Evolutionary conservation across 1,284 basidiomycete genomes (phyloP).

Genomic region (Cerrena zonata): DNA sequence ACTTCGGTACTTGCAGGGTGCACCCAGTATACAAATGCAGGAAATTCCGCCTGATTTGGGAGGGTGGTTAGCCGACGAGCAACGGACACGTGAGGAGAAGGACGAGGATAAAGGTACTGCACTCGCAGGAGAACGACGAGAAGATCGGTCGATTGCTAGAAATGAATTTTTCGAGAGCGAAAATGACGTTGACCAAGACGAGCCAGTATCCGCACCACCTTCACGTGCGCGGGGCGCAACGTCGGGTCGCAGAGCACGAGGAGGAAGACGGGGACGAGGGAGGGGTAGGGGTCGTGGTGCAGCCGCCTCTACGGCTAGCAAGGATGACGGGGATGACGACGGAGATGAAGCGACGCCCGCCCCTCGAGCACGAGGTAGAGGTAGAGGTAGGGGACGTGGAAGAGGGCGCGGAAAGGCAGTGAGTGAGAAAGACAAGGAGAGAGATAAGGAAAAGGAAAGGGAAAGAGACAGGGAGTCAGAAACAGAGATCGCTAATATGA

Average conservation of each 20-base stretch:
- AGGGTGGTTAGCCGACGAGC: slow-evolving; percentile 75
- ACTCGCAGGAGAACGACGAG: slow-evolving; percentile 51
- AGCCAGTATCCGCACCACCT: slow-evolving; percentile 10
- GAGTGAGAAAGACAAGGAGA: slow-evolving; percentile 13
- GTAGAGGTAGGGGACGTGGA: slow-evolving; percentile 16
- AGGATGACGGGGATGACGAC: slow-evolving; percentile 18
- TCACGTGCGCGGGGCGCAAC: slow-evolving; percentile 8
- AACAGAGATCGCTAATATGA: background rate
- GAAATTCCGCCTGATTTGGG: slow-evolving; percentile 91
- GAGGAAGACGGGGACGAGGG: slow-evolving; percentile 15
- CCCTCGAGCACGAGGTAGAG: slow-evolving; percentile 13
- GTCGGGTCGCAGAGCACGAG: slow-evolving; percentile 13
- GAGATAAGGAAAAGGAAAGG: slow-evolving; percentile 15
- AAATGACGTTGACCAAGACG: slow-evolving; percentile 51
- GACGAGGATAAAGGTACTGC: slow-evolving; percentile 61
- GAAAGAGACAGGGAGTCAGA: background rate
- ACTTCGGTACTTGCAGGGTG: slow-evolving; percentile 87
- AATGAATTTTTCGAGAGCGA: slow-evolving; percentile 75
- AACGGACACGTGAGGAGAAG: slow-evolving; percentile 63
- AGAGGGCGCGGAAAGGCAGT: slow-evolving; percentile 15
- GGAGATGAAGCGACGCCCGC: slow-evolving; percentile 13
- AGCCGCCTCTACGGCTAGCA: slow-evolving; percentile 9
- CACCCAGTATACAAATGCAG: slow-evolving; percentile 93
- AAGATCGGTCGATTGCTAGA: slow-evolving; percentile 43
- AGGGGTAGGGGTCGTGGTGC: slow-evolving; percentile 11